phyloP scores from a whole-genome alignment of 2,329 filamentous ascomycete genomes.

The Truncatella angustata region DNA sequence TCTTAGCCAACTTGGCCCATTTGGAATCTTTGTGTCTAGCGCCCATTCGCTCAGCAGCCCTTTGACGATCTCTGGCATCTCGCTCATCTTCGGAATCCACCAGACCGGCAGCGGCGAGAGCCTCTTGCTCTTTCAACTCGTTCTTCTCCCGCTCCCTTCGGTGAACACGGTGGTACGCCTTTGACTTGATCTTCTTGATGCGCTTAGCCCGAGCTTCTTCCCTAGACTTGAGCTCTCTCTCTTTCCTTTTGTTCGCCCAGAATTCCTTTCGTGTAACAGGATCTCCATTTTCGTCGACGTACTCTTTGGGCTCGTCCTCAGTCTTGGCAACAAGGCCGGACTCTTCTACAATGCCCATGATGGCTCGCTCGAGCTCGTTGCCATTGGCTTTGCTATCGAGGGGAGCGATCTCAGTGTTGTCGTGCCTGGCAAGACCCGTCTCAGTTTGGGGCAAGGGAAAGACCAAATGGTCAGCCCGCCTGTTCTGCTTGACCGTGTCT shows the following conservation, averaged over 20 bases:
- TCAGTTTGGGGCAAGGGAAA: conserved; percentile 81
- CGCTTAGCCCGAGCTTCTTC: conserved; percentile 87
- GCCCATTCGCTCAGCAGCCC: conserved; percentile 83
- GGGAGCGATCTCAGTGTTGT: conserved; percentile 63
- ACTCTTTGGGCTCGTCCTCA: conserved; percentile 54
- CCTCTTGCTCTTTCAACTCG: conserved; percentile 51
- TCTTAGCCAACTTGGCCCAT: conserved; percentile 84
- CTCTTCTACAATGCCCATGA: conserved; percentile 85
- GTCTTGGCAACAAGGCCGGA: conserved; percentile 68
- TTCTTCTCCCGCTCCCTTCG: conserved; percentile 66
- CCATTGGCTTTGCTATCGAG: conserved; percentile 63
- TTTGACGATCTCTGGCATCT: conserved; percentile 65
- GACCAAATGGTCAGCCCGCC: conserved; percentile 82
- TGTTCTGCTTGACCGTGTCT: conserved; percentile 92
- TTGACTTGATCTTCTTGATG: conserved; percentile 99
- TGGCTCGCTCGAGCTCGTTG: conserved; percentile 81
- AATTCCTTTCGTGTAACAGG: conserved; percentile 71
- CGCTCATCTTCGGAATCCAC: conserved; percentile 65
- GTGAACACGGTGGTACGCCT: conserved; percentile 88
- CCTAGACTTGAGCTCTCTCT: conserved; percentile 81
- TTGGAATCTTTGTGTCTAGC: conserved; percentile 84
- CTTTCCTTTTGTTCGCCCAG: conserved; percentile 71
- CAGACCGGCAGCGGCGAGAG: conserved; percentile 54
- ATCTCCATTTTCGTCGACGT: conserved; percentile 66
- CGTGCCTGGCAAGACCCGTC: conserved; percentile 54